Evolutionary conservation across 225 moss, liverwort and hornwort genomes (phyloP).

Genomic region (Lunularia cruciata): DNA sequence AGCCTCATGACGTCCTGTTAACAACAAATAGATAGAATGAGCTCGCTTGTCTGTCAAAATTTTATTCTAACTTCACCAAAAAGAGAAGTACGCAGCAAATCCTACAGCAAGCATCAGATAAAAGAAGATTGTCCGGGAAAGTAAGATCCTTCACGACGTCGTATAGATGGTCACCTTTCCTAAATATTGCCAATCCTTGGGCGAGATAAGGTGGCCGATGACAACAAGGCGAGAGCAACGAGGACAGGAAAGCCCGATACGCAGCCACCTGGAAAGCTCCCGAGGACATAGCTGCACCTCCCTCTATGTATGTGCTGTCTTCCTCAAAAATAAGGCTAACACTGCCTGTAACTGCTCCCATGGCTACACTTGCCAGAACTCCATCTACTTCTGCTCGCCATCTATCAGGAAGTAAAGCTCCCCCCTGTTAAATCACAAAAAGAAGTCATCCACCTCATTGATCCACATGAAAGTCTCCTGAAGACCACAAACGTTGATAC

Average conservation of each 20-base stretch:
- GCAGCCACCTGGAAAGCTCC: constrained; percentile 87
- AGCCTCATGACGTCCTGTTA: constrained; percentile 93
- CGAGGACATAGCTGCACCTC: constrained; percentile 53
- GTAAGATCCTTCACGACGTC: not conserved
- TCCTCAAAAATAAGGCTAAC: constrained; percentile 66
- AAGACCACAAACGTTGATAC: no score
- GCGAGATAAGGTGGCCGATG: constrained; percentile 95
- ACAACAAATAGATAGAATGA: not conserved
- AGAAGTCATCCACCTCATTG: no score
- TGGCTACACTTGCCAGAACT: constrained; percentile 83
- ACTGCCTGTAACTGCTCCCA: constrained; percentile 78
- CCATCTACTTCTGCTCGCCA: constrained; percentile 96
- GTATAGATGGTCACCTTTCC: constrained; percentile 54
- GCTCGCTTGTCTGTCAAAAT: not conserved
- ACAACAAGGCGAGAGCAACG: constrained; percentile 93
- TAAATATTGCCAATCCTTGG: constrained; percentile 87
- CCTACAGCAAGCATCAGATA: not conserved
- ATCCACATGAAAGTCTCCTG: not conserved
- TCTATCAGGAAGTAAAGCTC: constrained; percentile 86
- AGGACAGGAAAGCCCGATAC: constrained; percentile 87
- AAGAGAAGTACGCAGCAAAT: no score
- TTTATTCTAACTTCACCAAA: no score
- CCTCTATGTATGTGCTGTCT: constrained; percentile 71
- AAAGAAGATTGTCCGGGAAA: not conserved
- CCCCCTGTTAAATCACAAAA: constrained; percentile 76